Conservation (phyloP, 257 asterid genomes). For the Solanum megistacrolobum region DNA sequence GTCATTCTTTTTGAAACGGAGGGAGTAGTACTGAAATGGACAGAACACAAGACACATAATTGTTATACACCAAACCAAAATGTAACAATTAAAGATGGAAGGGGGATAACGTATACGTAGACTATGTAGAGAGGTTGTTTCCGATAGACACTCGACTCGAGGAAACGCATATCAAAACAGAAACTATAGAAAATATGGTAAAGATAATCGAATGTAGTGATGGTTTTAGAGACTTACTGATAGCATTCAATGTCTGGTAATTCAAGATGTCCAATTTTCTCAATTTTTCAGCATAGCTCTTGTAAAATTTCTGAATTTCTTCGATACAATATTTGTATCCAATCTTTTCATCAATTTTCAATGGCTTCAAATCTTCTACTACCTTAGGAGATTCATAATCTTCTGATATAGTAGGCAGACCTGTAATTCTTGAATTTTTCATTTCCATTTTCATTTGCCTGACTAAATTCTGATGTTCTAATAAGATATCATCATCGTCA, state of each 20-base stretch:
- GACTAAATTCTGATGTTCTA: slow-evolving; percentile 60
- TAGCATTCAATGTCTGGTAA: slow-evolving; percentile 81
- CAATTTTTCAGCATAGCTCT: slow-evolving; percentile 64
- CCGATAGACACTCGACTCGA: background rate
- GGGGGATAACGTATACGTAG: background rate
- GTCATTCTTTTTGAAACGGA: no score
- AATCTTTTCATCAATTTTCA: slow-evolving; percentile 44
- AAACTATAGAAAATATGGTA: background rate
- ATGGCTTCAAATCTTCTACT: slow-evolving; percentile 56
- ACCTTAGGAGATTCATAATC: slow-evolving; percentile 56
- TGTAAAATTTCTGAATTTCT: slow-evolving; percentile 67
- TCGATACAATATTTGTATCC: slow-evolving; percentile 57
- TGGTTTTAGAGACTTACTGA: slow-evolving; percentile 46
- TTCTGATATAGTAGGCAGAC: slow-evolving; percentile 87
- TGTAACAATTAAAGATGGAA: background rate
- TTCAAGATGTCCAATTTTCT: slow-evolving; percentile 73
- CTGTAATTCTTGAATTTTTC: slow-evolving; percentile 38
- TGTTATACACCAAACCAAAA: background rate
- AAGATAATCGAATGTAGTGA: background rate
- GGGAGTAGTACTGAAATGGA: background rate
- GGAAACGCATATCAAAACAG: background rate
- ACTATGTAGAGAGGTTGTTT: background rate
- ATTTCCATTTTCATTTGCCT: slow-evolving; percentile 77
- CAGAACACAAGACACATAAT: background rate
- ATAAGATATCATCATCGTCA: slow-evolving; percentile 53